Evolutionary conservation across 805 yeast species (phyloP).

Genomic region (Ogataea chonburiensis): DNA sequence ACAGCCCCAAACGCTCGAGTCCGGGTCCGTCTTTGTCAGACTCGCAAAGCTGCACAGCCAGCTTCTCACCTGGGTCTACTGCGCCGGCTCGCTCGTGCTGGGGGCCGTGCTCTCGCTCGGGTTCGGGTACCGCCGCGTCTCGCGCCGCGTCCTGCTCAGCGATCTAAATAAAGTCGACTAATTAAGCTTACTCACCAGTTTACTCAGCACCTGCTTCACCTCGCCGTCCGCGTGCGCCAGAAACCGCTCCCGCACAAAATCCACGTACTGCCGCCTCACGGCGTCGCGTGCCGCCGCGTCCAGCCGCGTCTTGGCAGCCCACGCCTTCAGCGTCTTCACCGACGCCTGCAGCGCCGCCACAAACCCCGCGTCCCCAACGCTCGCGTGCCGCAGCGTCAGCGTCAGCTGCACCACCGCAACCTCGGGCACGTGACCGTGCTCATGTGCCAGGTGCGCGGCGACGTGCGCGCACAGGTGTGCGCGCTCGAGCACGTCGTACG

Average conservation of each 20-base stretch:
- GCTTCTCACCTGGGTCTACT: conserved; percentile 11
- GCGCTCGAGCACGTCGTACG: conserved; percentile 68
- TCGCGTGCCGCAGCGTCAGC: conserved; percentile 60
- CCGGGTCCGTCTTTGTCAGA: conserved; percentile 13
- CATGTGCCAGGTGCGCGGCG: conserved; percentile 48
- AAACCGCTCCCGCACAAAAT: conserved; percentile 31
- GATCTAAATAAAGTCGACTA: conserved; percentile 30
- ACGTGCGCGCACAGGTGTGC: conserved; percentile 65
- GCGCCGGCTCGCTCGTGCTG: conserved; percentile 16
- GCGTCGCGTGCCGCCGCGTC: conserved; percentile 30
- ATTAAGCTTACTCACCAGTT: conserved; percentile 28
- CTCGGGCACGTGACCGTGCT: conserved; percentile 40
- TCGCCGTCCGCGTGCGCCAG: conserved; percentile 23
- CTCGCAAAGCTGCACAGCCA: conserved; percentile 14
- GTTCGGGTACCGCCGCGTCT: conserved; percentile 26
- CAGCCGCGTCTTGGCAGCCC: conserved; percentile 39
- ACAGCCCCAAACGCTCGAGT: conserved; percentile 7
- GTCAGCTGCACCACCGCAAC: conserved; percentile 54
- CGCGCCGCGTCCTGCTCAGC: conserved; percentile 22
- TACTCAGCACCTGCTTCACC: conserved; percentile 20
- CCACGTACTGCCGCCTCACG: conserved; percentile 36
- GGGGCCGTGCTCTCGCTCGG: conserved; percentile 27
- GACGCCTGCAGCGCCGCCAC: conserved; percentile 64
- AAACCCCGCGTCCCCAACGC: conserved; percentile 41
- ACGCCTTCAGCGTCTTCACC: conserved; percentile 66